Percentiles rank a stretch among this genome's conserved stretches.
Conservation (phyloP, 2,329 filamentous ascomycete genomes). For the Clarireedia paspali region DNA sequence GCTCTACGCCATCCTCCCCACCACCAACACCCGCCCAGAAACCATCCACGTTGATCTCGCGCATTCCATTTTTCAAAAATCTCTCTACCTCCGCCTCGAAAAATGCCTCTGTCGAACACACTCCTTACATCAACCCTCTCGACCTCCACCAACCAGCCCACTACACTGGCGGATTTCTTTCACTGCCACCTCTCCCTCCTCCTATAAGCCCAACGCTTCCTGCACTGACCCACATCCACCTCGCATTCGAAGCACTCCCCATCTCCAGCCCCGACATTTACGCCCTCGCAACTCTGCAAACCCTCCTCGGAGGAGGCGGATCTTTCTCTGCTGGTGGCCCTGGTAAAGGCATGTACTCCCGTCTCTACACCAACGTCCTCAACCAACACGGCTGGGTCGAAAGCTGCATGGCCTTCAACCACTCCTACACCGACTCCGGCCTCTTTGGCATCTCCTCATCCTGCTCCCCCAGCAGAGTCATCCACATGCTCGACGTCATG, state of each 20-base stretch:
- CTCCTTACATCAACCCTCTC: conserved; percentile 36
- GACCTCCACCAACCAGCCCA: conserved; percentile 53
- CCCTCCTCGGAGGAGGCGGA: conserved; percentile 87
- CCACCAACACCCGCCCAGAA: conserved; percentile 37
- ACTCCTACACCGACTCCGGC: conserved; percentile 92
- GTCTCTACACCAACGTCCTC: conserved; percentile 93
- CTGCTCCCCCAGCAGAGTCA: conserved; percentile 71
- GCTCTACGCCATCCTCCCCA: conserved; percentile 30
- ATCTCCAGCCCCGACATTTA: conserved; percentile 92
- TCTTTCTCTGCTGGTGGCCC: conserved; percentile 95
- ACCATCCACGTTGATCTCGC: conserved; percentile 65
- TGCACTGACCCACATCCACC: conserved; percentile 83
- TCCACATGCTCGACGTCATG: conserved; percentile 88
- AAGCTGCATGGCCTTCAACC: conserved; percentile 91
- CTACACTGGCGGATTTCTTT: conserved; percentile 92
- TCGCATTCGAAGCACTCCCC: conserved; percentile 90
- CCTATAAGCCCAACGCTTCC: conserved; percentile 71
- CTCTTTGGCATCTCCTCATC: conserved; percentile 89
- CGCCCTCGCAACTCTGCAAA: conserved; percentile 89
- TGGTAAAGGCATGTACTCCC: conserved; percentile 98
- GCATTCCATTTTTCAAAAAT: conserved; percentile 84
- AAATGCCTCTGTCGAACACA: conserved; percentile 48
- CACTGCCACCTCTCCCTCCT: conserved; percentile 71
- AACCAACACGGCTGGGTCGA: conserved; percentile 98
- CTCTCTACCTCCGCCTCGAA: conserved; percentile 66